Conservation (phyloP, 2,329 filamentous ascomycete species). For the Stromatinia cepivora region DNA sequence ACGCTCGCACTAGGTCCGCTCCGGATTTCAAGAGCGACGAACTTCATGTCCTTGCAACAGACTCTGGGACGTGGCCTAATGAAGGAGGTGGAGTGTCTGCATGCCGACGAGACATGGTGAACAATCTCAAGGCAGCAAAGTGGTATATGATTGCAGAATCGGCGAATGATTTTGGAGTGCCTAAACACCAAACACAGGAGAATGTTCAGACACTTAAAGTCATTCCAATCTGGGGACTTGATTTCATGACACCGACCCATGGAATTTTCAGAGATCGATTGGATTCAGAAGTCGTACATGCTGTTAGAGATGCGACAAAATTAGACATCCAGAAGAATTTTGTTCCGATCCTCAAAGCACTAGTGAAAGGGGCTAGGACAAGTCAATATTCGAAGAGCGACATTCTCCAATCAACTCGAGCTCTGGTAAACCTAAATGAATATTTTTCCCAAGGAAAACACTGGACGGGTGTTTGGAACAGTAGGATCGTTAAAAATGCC, state of each 20-base stretch:
- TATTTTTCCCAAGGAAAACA: slow-evolving; percentile 45
- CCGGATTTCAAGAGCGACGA: slow-evolving; percentile 28
- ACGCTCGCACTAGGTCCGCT: slow-evolving; percentile 40
- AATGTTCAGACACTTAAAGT: slow-evolving; percentile 53
- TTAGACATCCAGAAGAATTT: slow-evolving; percentile 54
- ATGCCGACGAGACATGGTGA: slow-evolving; percentile 52
- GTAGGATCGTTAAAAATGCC: slow-evolving; percentile 47
- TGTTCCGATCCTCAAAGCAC: slow-evolving; percentile 51
- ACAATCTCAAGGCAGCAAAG: slow-evolving; percentile 49
- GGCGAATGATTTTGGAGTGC: slow-evolving; percentile 53
- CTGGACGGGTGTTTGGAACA: slow-evolving; percentile 50
- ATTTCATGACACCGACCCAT: slow-evolving; percentile 51
- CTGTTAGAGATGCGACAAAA: slow-evolving; percentile 44
- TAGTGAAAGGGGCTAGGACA: slow-evolving; percentile 53
- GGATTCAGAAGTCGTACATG: slow-evolving; percentile 50
- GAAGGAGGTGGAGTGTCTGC: slow-evolving; percentile 50
- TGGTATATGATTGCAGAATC: slow-evolving; percentile 54
- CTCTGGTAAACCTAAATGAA: slow-evolving; percentile 35
- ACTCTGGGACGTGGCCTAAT: slow-evolving; percentile 40
- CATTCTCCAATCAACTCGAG: slow-evolving; percentile 43
- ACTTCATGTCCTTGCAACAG: slow-evolving; percentile 46
- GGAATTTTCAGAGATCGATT: slow-evolving; percentile 51
- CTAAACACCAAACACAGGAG: slow-evolving; percentile 50
- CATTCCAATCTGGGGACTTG: slow-evolving; percentile 52
- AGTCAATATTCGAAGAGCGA: slow-evolving; percentile 49